These are phyloP conservation scores for Chernovozyma sophiae-reginae DNA, from an alignment of 1,139 yeast species.

Conservation along the genomic window DNA sequence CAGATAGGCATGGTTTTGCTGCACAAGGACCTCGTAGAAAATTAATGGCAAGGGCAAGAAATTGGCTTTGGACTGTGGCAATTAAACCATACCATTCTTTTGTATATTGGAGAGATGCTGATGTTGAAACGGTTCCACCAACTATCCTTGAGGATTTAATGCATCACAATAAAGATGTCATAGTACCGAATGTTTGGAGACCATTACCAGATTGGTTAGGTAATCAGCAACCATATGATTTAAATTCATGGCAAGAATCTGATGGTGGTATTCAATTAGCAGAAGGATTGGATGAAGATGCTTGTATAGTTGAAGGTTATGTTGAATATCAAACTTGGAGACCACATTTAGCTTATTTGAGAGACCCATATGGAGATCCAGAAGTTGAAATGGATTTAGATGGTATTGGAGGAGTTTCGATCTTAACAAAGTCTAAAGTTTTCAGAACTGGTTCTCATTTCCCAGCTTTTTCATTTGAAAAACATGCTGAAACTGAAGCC, in stretches of 20 bases:
- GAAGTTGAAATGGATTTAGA: constrained; percentile 84
- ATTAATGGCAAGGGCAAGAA: constrained; percentile 52
- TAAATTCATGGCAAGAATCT: constrained; percentile 87
- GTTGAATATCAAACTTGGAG: constrained; percentile 93
- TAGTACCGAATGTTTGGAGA: constrained; percentile 87
- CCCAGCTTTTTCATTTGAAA: constrained; percentile 87
- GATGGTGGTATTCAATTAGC: constrained; percentile 83
- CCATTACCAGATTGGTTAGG: constrained; percentile 90
- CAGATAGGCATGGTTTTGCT: constrained; percentile 51
- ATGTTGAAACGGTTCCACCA: constrained; percentile 50
- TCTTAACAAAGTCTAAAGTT: constrained; percentile 73
- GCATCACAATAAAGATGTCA: constrained; percentile 52
- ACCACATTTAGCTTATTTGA: constrained; percentile 80
- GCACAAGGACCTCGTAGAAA: constrained; percentile 54
- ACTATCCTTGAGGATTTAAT: constrained; percentile 50
- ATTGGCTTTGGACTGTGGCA: constrained; percentile 51
- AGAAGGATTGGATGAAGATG: constrained; percentile 73
- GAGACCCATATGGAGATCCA: constrained; percentile 85
- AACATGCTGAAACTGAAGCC: constrained; percentile 92
- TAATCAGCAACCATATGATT: constrained; percentile 84
- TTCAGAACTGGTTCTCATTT: constrained; percentile 80
- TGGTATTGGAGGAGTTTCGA: constrained; percentile 90
- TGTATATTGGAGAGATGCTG: constrained; percentile 57
- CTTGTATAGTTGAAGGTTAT: constrained; percentile 88
- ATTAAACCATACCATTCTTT: constrained; percentile 49